Evolutionary conservation across 768 basidiomycete genomes (phyloP).

Genomic region (Stropharia rugosoannulata): DNA sequence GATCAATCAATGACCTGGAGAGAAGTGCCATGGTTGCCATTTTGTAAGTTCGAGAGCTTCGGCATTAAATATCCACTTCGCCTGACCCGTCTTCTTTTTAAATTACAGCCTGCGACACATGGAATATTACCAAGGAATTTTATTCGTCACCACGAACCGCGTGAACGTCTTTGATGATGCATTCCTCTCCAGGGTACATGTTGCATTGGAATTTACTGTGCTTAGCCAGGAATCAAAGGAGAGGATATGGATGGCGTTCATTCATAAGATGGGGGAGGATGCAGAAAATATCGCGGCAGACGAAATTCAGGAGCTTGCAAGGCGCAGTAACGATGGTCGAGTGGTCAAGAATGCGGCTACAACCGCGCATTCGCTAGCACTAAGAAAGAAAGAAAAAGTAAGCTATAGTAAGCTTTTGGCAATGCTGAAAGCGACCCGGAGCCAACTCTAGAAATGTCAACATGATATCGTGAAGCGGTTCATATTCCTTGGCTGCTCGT

Average conservation of each 20-base stretch:
- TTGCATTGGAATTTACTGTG: constrained; percentile 63
- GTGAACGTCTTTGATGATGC: constrained; percentile 65
- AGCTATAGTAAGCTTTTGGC: constrained; percentile 19
- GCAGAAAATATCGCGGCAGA: constrained; percentile 33
- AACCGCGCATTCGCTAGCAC: constrained; percentile 59
- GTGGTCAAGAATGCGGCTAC: constrained; percentile 71
- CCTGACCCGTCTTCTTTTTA: constrained; percentile 5
- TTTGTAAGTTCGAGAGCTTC: constrained; percentile 32
- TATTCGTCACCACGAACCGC: constrained; percentile 57
- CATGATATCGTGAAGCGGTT: no score
- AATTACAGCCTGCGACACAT: constrained; percentile 50
- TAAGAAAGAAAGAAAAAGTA: constrained; percentile 44
- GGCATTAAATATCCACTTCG: constrained; percentile 4
- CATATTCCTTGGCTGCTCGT: no score
- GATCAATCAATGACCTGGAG: constrained; percentile 60
- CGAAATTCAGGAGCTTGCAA: constrained; percentile 45
- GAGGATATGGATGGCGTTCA: constrained; percentile 64
- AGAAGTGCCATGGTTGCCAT: constrained; percentile 75
- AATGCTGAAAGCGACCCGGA: no score
- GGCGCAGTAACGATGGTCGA: constrained; percentile 55
- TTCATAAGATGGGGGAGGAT: constrained; percentile 41
- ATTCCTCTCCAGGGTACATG: constrained; percentile 66
- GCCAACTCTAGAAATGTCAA: no score
- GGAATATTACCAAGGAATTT: constrained; percentile 56
- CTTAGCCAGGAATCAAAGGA: constrained; percentile 50